Evolutionary conservation across 306 rosid species (phyloP), one percentile per base, ranked within the genome.

Genomic region (apple (Malus domestica)): DNA sequence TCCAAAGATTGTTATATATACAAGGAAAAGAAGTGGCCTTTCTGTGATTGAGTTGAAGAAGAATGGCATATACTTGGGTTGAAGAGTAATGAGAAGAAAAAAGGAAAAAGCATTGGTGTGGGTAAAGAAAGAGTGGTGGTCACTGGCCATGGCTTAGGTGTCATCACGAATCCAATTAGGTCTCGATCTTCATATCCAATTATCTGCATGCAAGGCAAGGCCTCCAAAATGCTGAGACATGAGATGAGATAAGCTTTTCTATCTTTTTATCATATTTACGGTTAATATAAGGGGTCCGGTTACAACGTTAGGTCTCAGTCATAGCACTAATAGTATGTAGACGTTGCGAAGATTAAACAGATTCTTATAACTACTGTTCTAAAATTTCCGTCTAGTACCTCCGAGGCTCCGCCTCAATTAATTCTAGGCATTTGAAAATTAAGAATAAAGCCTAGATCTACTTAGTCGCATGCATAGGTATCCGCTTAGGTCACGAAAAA

Each of bases 131-230:
- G 66, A 20, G 68, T 16, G 70, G 70, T 10, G 32, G 75, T 77
- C 81, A 18, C 68, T 42, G 25, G 27, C 68, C 73, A 62, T 6
- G 25, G 67, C 79, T 40, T 73, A 54, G 76, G 73, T 78, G 77
- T 82, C 32, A 29, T 73, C 85, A 73, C 68, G 63, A 67, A 82
- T 68, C 72, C 19, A 30, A 82, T 29, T 68, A 25, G 49, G 82
- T 68, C 76, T n/a, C 30, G 25, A 67, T 68, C 79, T 52, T 44
- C 20, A 35, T 23, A 19, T 42, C 46, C 55, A 15, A 49, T 49
- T 49, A 15, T 6, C 20, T 49, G 54, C 19, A 15, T 49, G 20
- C 54, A 49, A 14, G 16, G 55, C 55, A 49, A 49, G 20, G 20
- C 6, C 7, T 15, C 0, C 2, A 35, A 35, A 35, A 49, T 5